Evolutionary conservation across 345 rosid species (phyloP), one percentile per base, ranked within the genome.

Genomic region (Erucastrum elatum): DNA sequence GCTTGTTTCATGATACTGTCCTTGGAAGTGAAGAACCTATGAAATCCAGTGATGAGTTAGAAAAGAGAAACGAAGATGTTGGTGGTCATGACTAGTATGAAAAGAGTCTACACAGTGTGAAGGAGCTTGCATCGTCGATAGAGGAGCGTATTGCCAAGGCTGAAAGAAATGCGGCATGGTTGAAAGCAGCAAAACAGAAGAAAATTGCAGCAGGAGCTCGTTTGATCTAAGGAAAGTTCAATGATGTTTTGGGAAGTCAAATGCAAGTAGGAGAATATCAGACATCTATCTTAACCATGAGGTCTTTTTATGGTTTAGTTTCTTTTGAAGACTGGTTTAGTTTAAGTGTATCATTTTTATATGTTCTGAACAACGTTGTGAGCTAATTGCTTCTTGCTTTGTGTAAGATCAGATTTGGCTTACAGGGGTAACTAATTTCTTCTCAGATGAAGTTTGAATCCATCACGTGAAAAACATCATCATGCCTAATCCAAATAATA

Each of bases 151-250:
- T 77, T 8, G 0, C 4, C 0, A 25, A 64, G 60, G 11, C 34
- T 0, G 17, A 13, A 65, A 64, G 27, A 35, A 26, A 3, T 29
- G 60, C 67, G 51, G 60, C 71, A 39, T 13, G 21, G 71, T 16
- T 77, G 58, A 51, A 49, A 26, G 21, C 46, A 6, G 13, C 6
- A 6, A 77, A 53, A 51, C 44, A n/a, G 44, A 70, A 55, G 15
- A 29, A 76, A 30, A 29, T 29, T 29, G 31, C 31, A 29, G 31
- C 31, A 75, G 75, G 29, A 21, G 59, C 72, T 75, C 10, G 33
- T 35, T 37, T 15, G n/a, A 9, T 64, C 68, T 35, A 53, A 64
- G 17, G 26, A 0, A n/a, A 11, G 39, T n/a, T 63, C 12, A 2
- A 63, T 34, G 13, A 8, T 64, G 12, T 34, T 34, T 16, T 34